Percentiles rank a stretch among this genome's conserved stretches.
Evolutionary conservation across 2,329 filamentous ascomycete genomes (phyloP).

Genomic region (Alternaria sp.): DNA sequence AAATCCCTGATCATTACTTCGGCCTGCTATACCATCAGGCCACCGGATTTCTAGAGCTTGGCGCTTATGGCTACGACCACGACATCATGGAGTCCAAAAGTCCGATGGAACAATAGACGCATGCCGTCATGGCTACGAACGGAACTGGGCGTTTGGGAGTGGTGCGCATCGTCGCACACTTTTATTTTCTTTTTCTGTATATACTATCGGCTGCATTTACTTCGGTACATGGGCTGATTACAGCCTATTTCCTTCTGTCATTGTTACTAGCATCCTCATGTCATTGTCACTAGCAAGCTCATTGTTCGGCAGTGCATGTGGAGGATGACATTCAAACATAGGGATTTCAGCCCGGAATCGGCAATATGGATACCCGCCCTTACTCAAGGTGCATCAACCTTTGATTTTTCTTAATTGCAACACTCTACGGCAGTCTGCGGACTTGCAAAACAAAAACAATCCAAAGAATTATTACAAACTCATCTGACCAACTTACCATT

Average conservation of each 20-base stretch:
- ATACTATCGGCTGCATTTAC: constrained; percentile 20
- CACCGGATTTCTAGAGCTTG: constrained; percentile 9
- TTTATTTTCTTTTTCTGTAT: constrained; percentile 27
- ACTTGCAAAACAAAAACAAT: constrained; percentile 3
- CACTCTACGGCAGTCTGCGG: neutral
- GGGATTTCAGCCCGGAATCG: constrained; percentile 25
- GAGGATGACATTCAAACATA: constrained; percentile 20
- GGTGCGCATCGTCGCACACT: constrained; percentile 16
- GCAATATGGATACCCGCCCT: constrained; percentile 48
- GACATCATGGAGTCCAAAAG: constrained; percentile 33
- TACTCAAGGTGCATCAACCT: constrained; percentile 37
- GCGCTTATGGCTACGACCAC: constrained; percentile 23
- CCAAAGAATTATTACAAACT: neutral
- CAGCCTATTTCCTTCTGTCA: neutral
- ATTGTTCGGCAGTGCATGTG: constrained; percentile 12
- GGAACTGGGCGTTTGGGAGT: constrained; percentile 27
- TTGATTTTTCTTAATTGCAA: constrained; percentile 20
- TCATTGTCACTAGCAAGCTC: neutral
- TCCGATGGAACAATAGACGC: constrained; percentile 47
- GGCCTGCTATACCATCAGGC: constrained; percentile 1
- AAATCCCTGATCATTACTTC: constrained; percentile 6
- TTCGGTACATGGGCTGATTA: constrained; percentile 9
- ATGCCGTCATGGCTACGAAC: constrained; percentile 53
- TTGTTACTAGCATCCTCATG: neutral
- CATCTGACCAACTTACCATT: neutral